Conservation (phyloP, 371 early-diverging fungal species). For the Lichtheimia corymbifera region DNA sequence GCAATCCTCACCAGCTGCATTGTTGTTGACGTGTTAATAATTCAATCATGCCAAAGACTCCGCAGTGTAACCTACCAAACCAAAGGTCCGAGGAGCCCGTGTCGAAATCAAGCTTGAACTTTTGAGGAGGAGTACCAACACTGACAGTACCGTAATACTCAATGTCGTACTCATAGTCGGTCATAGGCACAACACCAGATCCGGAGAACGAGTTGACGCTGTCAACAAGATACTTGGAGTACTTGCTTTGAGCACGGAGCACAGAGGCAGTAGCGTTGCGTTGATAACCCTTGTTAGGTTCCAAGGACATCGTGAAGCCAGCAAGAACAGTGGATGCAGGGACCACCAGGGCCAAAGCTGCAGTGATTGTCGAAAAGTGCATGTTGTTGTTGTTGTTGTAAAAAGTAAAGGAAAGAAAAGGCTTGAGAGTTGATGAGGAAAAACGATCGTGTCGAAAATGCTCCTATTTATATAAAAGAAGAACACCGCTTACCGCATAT, state of each 20-base stretch:
- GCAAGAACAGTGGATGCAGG: slow-evolving; percentile 7
- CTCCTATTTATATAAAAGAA: too few relatives aligned
- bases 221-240: slow-evolving; percentile 8
- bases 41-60: too few relatives aligned
- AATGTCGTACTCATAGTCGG: slow-evolving; percentile 20
- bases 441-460: not conserved
- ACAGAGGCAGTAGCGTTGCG: slow-evolving; percentile 16
- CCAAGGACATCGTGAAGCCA: not conserved
- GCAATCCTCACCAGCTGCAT: slow-evolving; percentile 17
- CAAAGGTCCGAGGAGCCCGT: slow-evolving; percentile 74
- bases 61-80: slow-evolving; percentile 26
- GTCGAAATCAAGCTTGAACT: slow-evolving; percentile 69
- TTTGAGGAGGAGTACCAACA: slow-evolving; percentile 70
- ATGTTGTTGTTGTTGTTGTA: not conserved
- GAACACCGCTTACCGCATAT: too few relatives aligned
- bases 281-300: slow-evolving; percentile 14
- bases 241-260: slow-evolving; percentile 20
- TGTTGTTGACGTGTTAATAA: not conserved
- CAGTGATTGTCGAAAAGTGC: not conserved
- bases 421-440: not conserved
- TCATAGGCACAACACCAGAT: slow-evolving; percentile 21
- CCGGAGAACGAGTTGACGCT: slow-evolving; percentile 1
- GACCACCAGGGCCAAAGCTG: not conserved
- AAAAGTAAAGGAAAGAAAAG: not conserved
- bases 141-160: slow-evolving; percentile 61